Conservation (phyloP, 768 basidiomycete genomes). For the Lactarius sanguifluus region DNA sequence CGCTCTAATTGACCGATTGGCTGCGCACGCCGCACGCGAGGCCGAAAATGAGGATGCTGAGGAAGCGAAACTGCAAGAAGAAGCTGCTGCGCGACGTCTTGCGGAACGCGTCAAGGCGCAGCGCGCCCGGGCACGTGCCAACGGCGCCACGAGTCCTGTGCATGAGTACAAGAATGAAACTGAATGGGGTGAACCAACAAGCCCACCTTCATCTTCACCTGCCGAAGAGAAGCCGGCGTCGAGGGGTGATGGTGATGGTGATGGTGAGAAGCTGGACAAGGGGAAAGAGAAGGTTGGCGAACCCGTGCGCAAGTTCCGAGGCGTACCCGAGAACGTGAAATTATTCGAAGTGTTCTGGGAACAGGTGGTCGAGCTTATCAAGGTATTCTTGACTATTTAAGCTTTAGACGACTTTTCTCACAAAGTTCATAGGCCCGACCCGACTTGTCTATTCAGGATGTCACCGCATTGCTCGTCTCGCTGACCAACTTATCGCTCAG, state of each 20-base stretch:
- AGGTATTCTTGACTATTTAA: slow-evolving; percentile 48
- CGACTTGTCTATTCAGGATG: slow-evolving; percentile 95
- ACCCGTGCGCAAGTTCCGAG: slow-evolving; percentile 79
- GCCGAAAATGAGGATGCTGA: slow-evolving; percentile 96
- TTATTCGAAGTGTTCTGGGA: slow-evolving; percentile 99
- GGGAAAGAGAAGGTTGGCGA: slow-evolving; percentile 59
- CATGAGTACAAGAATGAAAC: slow-evolving; percentile 28
- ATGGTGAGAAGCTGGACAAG: slow-evolving; percentile 42
- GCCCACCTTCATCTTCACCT: slow-evolving; percentile 29
- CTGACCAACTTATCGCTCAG: slow-evolving; percentile 92
- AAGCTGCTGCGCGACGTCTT: slow-evolving; percentile 84
- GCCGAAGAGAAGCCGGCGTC: slow-evolving; percentile 16
- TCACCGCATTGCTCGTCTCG: slow-evolving; percentile 94
- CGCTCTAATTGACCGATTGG: slow-evolving; percentile 92
- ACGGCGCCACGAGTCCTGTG: slow-evolving; percentile 29
- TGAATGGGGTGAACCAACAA: slow-evolving; percentile 34
- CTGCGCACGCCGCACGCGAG: slow-evolving; percentile 94
- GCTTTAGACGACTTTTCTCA: slow-evolving; percentile 9
- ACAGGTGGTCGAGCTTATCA: slow-evolving; percentile 96
- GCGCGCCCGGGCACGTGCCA: slow-evolving; percentile 62
- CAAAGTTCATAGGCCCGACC: slow-evolving; percentile 73
- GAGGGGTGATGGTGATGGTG: slow-evolving; percentile 32
- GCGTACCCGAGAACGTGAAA: slow-evolving; percentile 92
- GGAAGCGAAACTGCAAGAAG: slow-evolving; percentile 90
- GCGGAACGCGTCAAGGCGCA: slow-evolving; percentile 82